These are phyloP conservation scores for Trypanosoma platydactyli DNA, from an alignment of 208 protist species.

Conservation along the genomic window DNA sequence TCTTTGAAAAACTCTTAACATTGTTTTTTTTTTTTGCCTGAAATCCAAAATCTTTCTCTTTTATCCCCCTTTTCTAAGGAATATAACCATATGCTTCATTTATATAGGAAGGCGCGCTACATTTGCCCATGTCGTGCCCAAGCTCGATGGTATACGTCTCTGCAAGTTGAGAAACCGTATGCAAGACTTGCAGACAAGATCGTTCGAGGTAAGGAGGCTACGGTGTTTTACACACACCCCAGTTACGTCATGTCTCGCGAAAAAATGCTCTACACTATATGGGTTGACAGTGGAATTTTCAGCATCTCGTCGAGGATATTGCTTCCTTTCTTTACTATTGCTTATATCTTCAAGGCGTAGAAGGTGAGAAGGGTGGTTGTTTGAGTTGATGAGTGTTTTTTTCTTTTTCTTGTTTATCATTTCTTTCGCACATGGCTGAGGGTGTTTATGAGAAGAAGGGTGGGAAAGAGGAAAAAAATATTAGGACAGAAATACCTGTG, in stretches of 20 bases:
- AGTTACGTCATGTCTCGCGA: slow-evolving; percentile 89
- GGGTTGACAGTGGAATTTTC: slow-evolving; percentile 85
- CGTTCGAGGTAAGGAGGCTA: slow-evolving; percentile 56
- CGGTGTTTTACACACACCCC: slow-evolving; percentile 83
- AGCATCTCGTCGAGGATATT: slow-evolving; percentile 62
- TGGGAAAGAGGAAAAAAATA: no score
- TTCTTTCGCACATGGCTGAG: not conserved
- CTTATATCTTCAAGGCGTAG: slow-evolving; percentile 90
- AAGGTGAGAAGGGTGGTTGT: slow-evolving; percentile 1
- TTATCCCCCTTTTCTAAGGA: slow-evolving; percentile 11
- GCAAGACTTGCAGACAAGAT: slow-evolving; percentile 85
- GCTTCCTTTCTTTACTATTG: slow-evolving; percentile 78
- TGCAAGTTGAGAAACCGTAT: slow-evolving; percentile 89
- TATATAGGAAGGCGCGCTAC: slow-evolving; percentile 1
- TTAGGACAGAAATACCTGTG: no score
- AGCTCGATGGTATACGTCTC: slow-evolving; percentile 32
- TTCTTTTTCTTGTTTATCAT: not conserved
- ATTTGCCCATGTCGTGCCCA: slow-evolving; percentile 31
- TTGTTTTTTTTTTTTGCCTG: no score
- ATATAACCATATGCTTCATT: slow-evolving; percentile 29
- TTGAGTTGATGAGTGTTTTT: not conserved
- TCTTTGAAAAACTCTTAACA: no score
- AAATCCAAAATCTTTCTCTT: no score
- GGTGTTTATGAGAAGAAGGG: not conserved
- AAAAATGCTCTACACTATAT: slow-evolving; percentile 90